Evolutionary conservation across 192 early-diverging fungal genomes (phyloP).

Genomic region (Coemansia sp.): DNA sequence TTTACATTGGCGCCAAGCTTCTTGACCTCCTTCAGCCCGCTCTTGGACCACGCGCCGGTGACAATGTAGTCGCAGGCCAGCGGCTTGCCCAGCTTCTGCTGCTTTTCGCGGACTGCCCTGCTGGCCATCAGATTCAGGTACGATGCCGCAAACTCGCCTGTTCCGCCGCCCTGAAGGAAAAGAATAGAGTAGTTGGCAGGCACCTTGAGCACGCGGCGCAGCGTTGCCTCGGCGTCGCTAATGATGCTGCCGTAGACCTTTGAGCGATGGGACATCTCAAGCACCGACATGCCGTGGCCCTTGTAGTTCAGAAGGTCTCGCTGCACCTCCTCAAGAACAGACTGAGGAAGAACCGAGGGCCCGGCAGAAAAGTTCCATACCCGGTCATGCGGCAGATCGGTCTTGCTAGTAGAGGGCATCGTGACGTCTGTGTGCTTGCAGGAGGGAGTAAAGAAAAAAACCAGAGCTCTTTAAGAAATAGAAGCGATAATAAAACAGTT

Average conservation of each 20-base stretch:
- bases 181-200: slow-evolving; percentile 87
- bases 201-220: slow-evolving; percentile 70
- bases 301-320: slow-evolving; percentile 78
- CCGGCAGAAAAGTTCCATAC: slow-evolving; percentile 88
- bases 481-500: background rate
- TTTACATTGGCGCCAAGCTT: slow-evolving; percentile 78
- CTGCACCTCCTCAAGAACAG: slow-evolving; percentile 83
- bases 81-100: slow-evolving; percentile 37
- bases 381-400: slow-evolving; percentile 30
- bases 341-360: slow-evolving; percentile 80
- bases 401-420: slow-evolving; percentile 12
- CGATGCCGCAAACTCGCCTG: slow-evolving; percentile 85
- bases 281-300: slow-evolving; percentile 80
- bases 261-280: slow-evolving; percentile 96
- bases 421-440: slow-evolving; percentile 1
- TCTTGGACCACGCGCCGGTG: slow-evolving; percentile 87
- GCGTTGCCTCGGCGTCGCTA: slow-evolving; percentile 66
- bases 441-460: background rate
- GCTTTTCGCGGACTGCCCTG: slow-evolving; percentile 46
- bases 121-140: slow-evolving; percentile 85
- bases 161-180: slow-evolving; percentile 95
- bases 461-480: background rate
- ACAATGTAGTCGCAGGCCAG: slow-evolving; percentile 84
- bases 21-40: slow-evolving; percentile 80
- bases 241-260: slow-evolving; percentile 76